Conservation (phyloP, 805 yeast species). For the Suhomyces tanzawaensis region DNA sequence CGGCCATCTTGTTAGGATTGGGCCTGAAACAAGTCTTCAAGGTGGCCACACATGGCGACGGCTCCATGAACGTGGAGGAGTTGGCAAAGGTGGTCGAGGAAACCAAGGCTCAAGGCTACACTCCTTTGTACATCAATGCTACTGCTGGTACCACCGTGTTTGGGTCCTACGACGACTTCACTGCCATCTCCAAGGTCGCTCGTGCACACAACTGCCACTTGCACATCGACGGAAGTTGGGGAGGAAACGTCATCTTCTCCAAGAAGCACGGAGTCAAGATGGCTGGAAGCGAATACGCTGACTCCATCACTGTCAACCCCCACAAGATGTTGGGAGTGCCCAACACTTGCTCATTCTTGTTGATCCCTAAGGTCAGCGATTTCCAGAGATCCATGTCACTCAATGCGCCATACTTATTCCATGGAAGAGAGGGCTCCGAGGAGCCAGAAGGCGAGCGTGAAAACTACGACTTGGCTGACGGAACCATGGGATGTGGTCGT, state of each 20-base stretch:
- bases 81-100: slow-evolving; percentile 45
- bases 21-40: slow-evolving; percentile 65
- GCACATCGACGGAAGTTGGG: slow-evolving; percentile 91
- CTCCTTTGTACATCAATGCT: slow-evolving; percentile 74
- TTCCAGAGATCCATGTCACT: slow-evolving; percentile 75
- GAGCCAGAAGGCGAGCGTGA: slow-evolving; percentile 45
- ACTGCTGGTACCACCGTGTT: slow-evolving; percentile 90
- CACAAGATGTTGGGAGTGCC: slow-evolving; percentile 92
- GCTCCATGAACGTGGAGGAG: slow-evolving; percentile 51
- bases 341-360: slow-evolving; percentile 67
- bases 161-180: slow-evolving; percentile 76
- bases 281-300: slow-evolving; percentile 62
- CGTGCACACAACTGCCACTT: slow-evolving; percentile 62
- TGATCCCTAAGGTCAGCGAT: slow-evolving; percentile 63
- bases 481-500: slow-evolving; percentile 91
- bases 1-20: slow-evolving; percentile 72
- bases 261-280: slow-evolving; percentile 46
- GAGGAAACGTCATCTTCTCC: slow-evolving; percentile 78
- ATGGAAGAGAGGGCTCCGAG: slow-evolving; percentile 37
- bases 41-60: slow-evolving; percentile 54
- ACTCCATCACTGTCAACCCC: slow-evolving; percentile 78
- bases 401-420: slow-evolving; percentile 79
- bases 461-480: slow-evolving; percentile 77
- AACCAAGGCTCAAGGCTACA: slow-evolving; percentile 52
- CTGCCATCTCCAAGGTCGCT: slow-evolving; percentile 52